phyloP scores from a whole-genome alignment of 495 filamentous ascomycete genomes.

The Aspergillus campestris region DNA sequence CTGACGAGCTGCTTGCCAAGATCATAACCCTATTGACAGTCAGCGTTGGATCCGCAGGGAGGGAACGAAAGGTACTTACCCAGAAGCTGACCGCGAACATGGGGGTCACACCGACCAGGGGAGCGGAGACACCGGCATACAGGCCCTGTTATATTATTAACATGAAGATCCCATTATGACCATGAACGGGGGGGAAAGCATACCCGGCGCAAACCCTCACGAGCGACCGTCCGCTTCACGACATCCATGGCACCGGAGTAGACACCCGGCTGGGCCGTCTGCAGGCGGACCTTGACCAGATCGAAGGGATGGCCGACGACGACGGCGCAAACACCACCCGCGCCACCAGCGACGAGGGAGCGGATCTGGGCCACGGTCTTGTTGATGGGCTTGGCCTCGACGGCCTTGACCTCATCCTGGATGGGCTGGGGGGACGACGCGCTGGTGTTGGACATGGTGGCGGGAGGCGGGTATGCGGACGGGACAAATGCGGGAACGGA shows the following conservation, averaged over 20 bases:
- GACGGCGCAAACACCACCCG: conserved; percentile 90
- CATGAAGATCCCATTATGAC: too few relatives aligned
- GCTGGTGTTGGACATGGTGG: too few relatives aligned
- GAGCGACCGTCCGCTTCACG: conserved; percentile 74
- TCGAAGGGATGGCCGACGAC: conserved; percentile 94
- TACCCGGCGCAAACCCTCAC: conserved; percentile 70
- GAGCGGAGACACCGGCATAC: conserved; percentile 95
- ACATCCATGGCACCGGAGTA: conserved; percentile 90
- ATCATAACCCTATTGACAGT: conserved; percentile 66
- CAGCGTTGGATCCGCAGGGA: conserved; percentile 5
- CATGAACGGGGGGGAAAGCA: too few relatives aligned
- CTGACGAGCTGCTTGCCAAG: conserved; percentile 83
- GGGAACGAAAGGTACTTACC: conserved; percentile 18
- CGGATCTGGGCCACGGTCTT: conserved; percentile 50
- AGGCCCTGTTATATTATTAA: conserved; percentile 48
- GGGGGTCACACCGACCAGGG: conserved; percentile 88
- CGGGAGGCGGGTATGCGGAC: conserved; percentile 10
- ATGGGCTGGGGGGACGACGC: conserved; percentile 23
- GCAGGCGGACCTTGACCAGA: conserved; percentile 91
- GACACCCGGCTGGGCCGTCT: conserved; percentile 90
- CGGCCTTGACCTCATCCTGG: conserved; percentile 24
- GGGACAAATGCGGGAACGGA: conserved; percentile 22
- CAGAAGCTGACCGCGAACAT: conserved; percentile 99
- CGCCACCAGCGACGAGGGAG: conserved; percentile 81
- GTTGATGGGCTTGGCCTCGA: conserved; percentile 31